Conservation (phyloP, 2,329 filamentous ascomycete genomes). For the Lasiodiplodia citricola region DNA sequence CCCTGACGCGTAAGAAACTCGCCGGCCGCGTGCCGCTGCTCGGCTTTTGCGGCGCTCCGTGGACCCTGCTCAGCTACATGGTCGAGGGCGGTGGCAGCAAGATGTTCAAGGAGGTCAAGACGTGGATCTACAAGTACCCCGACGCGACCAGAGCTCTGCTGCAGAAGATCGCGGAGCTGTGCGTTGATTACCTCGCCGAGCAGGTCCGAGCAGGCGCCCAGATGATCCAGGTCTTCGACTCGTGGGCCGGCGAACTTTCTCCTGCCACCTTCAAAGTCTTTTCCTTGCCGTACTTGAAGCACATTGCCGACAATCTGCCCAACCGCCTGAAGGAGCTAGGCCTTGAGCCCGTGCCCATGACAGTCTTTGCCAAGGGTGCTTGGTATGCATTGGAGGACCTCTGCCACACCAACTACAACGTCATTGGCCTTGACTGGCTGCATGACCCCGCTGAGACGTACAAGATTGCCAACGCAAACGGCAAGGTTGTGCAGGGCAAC, state of each 20-base stretch:
- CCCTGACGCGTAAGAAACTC: conserved; percentile 85
- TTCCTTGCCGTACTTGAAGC: conserved; percentile 81
- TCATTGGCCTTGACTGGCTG: conserved; percentile 94
- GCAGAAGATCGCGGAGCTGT: conserved; percentile 90
- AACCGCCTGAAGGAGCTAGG: conserved; percentile 73
- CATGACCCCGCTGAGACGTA: conserved; percentile 86
- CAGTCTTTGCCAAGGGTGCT: conserved; percentile 95
- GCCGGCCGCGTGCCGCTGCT: conserved; percentile 88
- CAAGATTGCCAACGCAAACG: conserved; percentile 71
- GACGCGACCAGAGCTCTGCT: conserved; percentile 80
- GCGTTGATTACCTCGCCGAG: conserved; percentile 89
- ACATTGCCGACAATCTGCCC: conserved; percentile 84
- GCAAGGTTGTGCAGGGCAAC: conserved; percentile 88
- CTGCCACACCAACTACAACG: conserved; percentile 88
- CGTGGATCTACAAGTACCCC: conserved; percentile 91
- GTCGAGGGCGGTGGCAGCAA: conserved; percentile 96
- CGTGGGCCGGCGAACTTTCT: conserved; percentile 93
- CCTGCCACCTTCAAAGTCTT: conserved; percentile 84
- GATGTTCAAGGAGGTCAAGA: conserved; percentile 92
- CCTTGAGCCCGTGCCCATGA: conserved; percentile 87
- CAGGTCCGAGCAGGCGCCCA: conserved; percentile 93
- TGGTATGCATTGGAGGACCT: conserved; percentile 92
- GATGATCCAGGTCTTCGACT: conserved; percentile 96
- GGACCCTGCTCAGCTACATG: conserved; percentile 99
- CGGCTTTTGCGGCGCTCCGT: conserved; percentile 95